Evolutionary conservation across 75 land plant species (phyloP).

Genomic region (Pinus tabuliformis): DNA sequence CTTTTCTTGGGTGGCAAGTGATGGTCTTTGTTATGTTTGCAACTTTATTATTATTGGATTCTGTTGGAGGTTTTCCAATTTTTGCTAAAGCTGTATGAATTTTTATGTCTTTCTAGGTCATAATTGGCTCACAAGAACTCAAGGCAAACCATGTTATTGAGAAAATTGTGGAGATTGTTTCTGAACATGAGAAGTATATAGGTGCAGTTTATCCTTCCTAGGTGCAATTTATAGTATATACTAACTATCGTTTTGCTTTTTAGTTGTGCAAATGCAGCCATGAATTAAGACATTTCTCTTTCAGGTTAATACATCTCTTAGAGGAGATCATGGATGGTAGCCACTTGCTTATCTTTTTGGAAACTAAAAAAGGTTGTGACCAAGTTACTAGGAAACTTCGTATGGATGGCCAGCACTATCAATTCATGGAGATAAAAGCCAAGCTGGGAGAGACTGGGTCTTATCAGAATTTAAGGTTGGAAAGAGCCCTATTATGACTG

Average conservation of each 20-base stretch:
- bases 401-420: constrained; percentile 99
- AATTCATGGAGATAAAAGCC: constrained; percentile 99
- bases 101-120: constrained; percentile 49
- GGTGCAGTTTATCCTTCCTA: constrained; percentile 27
- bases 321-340: constrained; percentile 99
- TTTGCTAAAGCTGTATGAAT: not conserved
- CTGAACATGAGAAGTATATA: constrained; percentile 94
- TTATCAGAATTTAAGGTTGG: constrained; percentile 96
- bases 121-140: constrained; percentile 83
- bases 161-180: constrained; percentile 89
- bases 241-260: not conserved
- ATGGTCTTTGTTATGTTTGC: not conserved
- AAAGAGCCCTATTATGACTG: constrained; percentile 99
- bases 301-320: constrained; percentile 81
- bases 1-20: not conserved
- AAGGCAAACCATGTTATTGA: constrained; percentile 97
- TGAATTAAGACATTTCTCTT: not conserved
- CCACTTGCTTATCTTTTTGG: constrained; percentile 89
- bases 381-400: constrained; percentile 93
- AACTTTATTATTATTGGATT: not conserved
- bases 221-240: too few relatives aligned
- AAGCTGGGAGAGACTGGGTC: constrained; percentile 99
- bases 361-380: constrained; percentile 97
- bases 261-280: not conserved
- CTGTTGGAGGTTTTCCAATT: not conserved